phyloP scores from a whole-genome alignment of 768 basidiomycete genomes.

The Hypholoma fasciculare region DNA sequence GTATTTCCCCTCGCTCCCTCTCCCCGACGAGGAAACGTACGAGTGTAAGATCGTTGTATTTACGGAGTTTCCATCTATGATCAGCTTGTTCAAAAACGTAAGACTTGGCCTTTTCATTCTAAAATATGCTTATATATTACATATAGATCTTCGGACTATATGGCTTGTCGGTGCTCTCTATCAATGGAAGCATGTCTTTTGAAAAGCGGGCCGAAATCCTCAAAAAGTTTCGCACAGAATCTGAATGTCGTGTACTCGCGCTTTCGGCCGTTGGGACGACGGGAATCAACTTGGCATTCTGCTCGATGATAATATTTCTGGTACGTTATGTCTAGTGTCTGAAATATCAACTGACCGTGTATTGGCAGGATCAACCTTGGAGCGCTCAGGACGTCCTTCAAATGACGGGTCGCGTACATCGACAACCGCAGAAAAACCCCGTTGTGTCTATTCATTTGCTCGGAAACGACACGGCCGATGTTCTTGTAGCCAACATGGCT shows the following conservation, averaged over 20 bases:
- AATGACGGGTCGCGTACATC: constrained; percentile 21
- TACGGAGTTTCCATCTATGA: no score
- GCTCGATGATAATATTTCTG: no score
- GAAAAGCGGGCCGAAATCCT: constrained; percentile 7
- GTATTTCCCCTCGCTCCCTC: no score
- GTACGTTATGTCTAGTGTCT: no score
- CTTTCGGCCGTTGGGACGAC: constrained; percentile 12
- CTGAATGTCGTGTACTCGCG: constrained; percentile 8
- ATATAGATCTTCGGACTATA: constrained; percentile 12
- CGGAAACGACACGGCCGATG: constrained; percentile 21
- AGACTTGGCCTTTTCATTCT: no score
- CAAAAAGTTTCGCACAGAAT: neutral
- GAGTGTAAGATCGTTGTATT: no score
- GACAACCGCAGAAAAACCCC: constrained; percentile 22
- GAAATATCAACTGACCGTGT: no score
- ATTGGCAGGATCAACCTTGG: constrained; percentile 27
- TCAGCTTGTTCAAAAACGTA: no score
- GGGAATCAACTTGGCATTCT: constrained; percentile 13
- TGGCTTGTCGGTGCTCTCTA: constrained; percentile 1
- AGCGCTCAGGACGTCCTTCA: constrained; percentile 24
- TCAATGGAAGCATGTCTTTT: constrained; percentile 9
- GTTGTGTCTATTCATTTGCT: constrained; percentile 23
- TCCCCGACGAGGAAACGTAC: no score
- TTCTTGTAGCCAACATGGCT: constrained; percentile 19
- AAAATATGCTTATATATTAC: no score